Base-by-base conservation (phyloP, 177 flowering plant species). In the Vitis hybrid region DNA sequence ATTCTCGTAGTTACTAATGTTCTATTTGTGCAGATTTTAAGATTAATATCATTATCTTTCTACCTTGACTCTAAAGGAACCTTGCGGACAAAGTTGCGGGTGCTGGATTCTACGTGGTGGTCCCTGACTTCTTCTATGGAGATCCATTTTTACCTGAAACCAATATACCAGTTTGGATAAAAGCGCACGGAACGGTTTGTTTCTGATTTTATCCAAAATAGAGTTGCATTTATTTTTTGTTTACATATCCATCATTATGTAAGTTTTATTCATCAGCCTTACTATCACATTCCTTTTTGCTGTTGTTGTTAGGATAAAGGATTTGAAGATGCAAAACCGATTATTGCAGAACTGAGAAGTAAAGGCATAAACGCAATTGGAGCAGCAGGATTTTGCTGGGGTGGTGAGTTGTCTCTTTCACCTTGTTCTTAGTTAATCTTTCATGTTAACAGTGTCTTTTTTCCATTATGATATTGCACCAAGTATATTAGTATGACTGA, bases 11-110 rank as follows among this genome's bases (percentile, higher is more conserved):
- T 32, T 32, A 32, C 35, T 5, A 32, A 32, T 32, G 35, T 32
- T 18, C 18, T 32, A 32, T 32, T 32, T 32, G 35, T 32, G 35
- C 35, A n/a, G 24, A 17, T 15, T 59, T 52, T 6, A 30, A 60
- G 5, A 52, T 54, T 68, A 15, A 58, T 52, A n/a, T 46, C 2
- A 59, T 1, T 30, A 55, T 18, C 14, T 18, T n/a, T 64, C 58
- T 56, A 32, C 35, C 60, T 3, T 60, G 14, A 15, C 60, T 51
- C 3, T 77, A 17, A 72, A 93, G 97, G 86, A 88, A 82, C 74
- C 83, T 91, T 12, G 97, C 97, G 5, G 97, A 90, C 76, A 90
- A 91, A 76, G 79, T 90, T 80, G 96, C 93, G 56, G 86, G 86
- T 61, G 81, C 82, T 58, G 98, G 96, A 64, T 92, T 68, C 74